phyloP scores from a whole-genome alignment of 495 filamentous ascomycete genomes.

The Darksidea phi region DNA sequence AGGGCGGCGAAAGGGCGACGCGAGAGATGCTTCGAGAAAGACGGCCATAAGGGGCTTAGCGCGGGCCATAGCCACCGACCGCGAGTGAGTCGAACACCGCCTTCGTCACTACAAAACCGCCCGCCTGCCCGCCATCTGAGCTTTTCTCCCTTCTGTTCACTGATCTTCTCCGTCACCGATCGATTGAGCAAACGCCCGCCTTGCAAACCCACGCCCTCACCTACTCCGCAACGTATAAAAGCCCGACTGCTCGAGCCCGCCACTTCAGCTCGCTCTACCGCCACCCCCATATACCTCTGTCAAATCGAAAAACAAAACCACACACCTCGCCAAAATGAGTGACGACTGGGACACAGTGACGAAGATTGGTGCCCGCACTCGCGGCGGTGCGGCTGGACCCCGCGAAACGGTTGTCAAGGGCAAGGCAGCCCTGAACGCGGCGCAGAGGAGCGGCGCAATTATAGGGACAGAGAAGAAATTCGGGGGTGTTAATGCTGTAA shows the following conservation, averaged over 20 bases:
- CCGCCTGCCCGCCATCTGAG: constrained; percentile 4
- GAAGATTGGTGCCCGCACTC: constrained; percentile 86
- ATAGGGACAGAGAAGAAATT: constrained; percentile 94
- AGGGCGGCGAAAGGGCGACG: constrained; percentile 21
- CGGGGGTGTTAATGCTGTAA: constrained; percentile 70
- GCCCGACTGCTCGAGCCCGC: neutral
- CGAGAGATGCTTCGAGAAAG: neutral
- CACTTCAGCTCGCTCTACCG: too few species aligned
- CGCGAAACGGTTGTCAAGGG: constrained; percentile 88
- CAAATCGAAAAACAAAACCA: too few species aligned
- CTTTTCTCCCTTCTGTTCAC: neutral
- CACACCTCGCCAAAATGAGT: constrained; percentile 50
- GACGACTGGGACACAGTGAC: constrained; percentile 85
- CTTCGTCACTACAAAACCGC: constrained; percentile 12
- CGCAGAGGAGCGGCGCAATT: constrained; percentile 72
- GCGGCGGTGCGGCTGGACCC: constrained; percentile 56
- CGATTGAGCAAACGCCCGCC: too few species aligned
- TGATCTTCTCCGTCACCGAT: neutral
- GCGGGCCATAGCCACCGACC: neutral
- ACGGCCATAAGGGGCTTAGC: constrained; percentile 2
- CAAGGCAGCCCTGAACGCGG: constrained; percentile 81
- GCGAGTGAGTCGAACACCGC: too few species aligned
- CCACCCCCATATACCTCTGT: too few species aligned
- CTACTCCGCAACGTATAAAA: neutral
- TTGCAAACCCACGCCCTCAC: neutral